Evolutionary conservation across 345 rosid species (phyloP).

Genomic region (Eucalyptus cloeziana): DNA sequence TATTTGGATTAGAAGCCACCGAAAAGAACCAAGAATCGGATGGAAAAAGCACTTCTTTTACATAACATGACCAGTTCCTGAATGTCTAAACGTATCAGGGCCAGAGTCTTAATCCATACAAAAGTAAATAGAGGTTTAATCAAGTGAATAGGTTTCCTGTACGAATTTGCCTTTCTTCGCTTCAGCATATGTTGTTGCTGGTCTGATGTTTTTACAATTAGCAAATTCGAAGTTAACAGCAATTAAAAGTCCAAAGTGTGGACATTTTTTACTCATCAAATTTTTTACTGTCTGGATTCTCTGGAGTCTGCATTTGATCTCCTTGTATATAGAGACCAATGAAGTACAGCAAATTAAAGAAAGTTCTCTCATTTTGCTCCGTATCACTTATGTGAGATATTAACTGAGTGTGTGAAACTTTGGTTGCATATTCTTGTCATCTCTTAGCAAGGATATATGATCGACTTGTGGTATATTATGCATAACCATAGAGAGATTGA

Average conservation of each 20-base stretch:
- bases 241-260: not conserved
- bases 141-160: too few relatives aligned
- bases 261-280: not conserved
- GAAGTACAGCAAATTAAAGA: not conserved
- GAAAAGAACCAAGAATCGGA: not conserved
- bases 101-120: not conserved
- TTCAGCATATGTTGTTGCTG: not conserved
- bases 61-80: not conserved
- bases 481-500: not conserved
- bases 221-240: not conserved
- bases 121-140: not conserved
- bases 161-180: not conserved
- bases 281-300: not conserved
- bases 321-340: not conserved
- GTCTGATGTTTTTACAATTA: not conserved
- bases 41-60: not conserved
- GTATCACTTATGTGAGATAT: not conserved
- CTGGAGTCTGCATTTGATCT: accelerated
- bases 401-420: not conserved
- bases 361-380: not conserved
- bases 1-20: not conserved
- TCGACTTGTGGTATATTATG: not conserved
- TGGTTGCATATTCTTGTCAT: not conserved
- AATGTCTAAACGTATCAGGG: not conserved
- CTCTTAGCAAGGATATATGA: not conserved